Base-by-base conservation (phyloP, 305 asterid species). In the Rubia balearica region DNA sequence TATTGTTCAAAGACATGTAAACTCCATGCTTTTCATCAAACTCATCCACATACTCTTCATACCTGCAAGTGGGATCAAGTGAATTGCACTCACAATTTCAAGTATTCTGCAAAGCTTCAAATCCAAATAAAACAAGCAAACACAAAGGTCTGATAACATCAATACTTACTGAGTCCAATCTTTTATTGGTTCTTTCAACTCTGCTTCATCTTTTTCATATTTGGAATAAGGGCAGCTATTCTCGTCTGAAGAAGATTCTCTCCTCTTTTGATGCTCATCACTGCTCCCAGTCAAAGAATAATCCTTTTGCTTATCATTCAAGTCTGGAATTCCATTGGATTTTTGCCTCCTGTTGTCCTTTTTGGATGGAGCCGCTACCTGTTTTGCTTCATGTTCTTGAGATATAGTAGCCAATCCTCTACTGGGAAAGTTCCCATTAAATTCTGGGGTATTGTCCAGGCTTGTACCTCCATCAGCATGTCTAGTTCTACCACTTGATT, bases 191-290 rank as follows among this genome's bases (percentile, higher is more conserved):
- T 89, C 96, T 79, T 88, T 95, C 80, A 88, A 81, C 75, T 95
- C 92, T 68, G 98, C 92, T 82, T 82, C 89, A 78, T 84, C 89
- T 84, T 89, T 95, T 77, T 91, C 98, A 68, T 87, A 95, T 81
- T 91, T 91, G 75, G 81, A 73, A 74, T 85, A 95, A 65, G 75
- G 79, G 81, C 82, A 84, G 69, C 87, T 83, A 68, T 77, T 84
- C 78, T 89, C 96, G 71, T 87, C 92, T 51, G 90, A 76, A 73
- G 89, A 83, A 77, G 90, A 84, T 73, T 82, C 88, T 76, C 81
- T 89, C 83, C 82, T 82, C 76, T 79, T 86, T 67, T 71, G 90
- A 80, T 77, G 73, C 19, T 78, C 84, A 38, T 85, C 88, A 68
- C 78, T 74, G 86, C 83, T 86, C 76, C 85, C 89, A 19, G 80